Percentiles rank a stretch among this genome's conserved stretches.
Conservation (phyloP, 179 eudicot genomes). For the Spergularia azorica region DNA sequence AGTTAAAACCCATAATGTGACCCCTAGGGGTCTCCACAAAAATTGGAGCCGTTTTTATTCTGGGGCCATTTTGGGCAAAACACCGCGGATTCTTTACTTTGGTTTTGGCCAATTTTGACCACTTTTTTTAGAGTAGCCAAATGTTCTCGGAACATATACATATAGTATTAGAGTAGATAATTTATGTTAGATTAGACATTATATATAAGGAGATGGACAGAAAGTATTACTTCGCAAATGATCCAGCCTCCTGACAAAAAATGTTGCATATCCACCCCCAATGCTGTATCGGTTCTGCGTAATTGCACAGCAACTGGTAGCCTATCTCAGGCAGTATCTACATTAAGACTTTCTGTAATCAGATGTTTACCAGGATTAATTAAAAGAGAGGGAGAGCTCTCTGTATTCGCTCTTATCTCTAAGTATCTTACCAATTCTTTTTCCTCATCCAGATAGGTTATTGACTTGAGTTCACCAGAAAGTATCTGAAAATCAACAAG, state of each 20-base stretch:
- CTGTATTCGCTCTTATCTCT: too few species aligned
- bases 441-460: conserved; percentile 73
- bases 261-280: conserved; percentile 99
- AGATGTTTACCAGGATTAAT: neutral
- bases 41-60: too few species aligned
- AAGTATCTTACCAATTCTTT: conserved; percentile 66
- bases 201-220: neutral
- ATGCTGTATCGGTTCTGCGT: conserved; percentile 64
- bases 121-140: too few species aligned
- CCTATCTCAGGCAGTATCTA: conserved; percentile 91
- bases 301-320: conserved; percentile 76
- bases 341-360: conserved; percentile 16
- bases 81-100: too few species aligned
- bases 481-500: conserved; percentile 53
- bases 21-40: too few species aligned
- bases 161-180: neutral
- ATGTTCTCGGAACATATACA: neutral
- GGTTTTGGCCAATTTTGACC: too few species aligned
- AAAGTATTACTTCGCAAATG: conserved; percentile 70
- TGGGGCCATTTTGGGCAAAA: too few species aligned
- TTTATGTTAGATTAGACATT: neutral
- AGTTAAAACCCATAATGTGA: too few species aligned
- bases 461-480: conserved; percentile 75
- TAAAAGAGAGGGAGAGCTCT: neutral
- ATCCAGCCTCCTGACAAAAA: conserved; percentile 51